Conservation (phyloP, 805 yeast species). For the Cyberlindnera euphorbiae region DNA sequence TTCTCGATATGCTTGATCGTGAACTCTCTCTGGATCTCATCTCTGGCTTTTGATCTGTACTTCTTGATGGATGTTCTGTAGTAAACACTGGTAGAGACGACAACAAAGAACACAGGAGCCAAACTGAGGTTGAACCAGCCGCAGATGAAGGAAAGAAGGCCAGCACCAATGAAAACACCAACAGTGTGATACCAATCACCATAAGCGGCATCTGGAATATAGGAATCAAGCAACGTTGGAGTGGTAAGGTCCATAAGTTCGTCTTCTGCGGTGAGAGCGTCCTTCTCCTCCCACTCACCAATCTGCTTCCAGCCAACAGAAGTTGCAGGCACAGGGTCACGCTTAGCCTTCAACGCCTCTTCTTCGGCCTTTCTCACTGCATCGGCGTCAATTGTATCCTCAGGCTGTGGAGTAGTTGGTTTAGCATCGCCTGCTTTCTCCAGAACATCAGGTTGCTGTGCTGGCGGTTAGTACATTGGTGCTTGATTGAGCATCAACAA, state of each 20-base stretch:
- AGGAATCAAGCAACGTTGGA: slow-evolving; percentile 70
- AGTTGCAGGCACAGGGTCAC: slow-evolving; percentile 58
- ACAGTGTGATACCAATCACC: slow-evolving; percentile 97
- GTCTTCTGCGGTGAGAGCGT: slow-evolving; percentile 59
- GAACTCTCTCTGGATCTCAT: slow-evolving; percentile 80
- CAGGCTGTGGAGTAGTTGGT: slow-evolving; percentile 1
- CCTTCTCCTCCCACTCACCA: slow-evolving; percentile 77
- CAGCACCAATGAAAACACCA: slow-evolving; percentile 64
- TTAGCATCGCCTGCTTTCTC: slow-evolving; percentile 10
- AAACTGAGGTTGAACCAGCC: slow-evolving; percentile 76
- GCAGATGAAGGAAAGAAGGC: slow-evolving; percentile 66
- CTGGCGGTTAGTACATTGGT: slow-evolving; percentile 16
- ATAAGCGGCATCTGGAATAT: slow-evolving; percentile 67
- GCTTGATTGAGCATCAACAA: neutral
- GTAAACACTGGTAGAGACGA: slow-evolving; percentile 55
- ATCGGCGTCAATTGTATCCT: slow-evolving; percentile 14
- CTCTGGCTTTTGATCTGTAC: slow-evolving; percentile 69
- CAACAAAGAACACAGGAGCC: slow-evolving; percentile 75
- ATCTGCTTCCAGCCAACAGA: slow-evolving; percentile 94
- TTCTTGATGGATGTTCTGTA: slow-evolving; percentile 83
- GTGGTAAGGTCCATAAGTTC: slow-evolving; percentile 66
- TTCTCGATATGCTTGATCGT: slow-evolving; percentile 76
- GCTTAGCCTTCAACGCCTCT: slow-evolving; percentile 23
- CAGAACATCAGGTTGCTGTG: slow-evolving; percentile 21
- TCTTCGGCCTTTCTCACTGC: slow-evolving; percentile 24